Conservation (phyloP, 768 basidiomycete genomes). For the Xerocomellus amylosporus region DNA sequence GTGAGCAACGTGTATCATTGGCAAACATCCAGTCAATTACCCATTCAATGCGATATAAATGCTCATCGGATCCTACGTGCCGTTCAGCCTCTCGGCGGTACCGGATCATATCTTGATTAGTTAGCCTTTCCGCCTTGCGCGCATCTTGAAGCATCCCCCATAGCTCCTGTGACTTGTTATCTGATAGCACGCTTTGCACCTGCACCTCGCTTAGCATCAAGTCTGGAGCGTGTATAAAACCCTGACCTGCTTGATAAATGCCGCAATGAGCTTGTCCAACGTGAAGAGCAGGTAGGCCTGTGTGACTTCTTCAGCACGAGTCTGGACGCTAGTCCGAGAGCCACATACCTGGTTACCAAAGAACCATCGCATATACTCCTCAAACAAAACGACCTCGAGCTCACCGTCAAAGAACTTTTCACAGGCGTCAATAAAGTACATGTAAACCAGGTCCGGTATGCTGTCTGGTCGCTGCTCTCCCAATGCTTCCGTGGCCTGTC, state of each 20-base stretch:
- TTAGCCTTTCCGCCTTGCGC: conserved; percentile 50
- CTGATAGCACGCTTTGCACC: conserved; percentile 85
- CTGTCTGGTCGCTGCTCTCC: conserved; percentile 47
- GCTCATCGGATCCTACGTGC: conserved; percentile 70
- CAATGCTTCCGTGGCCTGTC: conserved; percentile 61
- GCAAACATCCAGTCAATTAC: conserved; percentile 44
- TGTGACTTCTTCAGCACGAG: conserved; percentile 29
- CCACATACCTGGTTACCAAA: conserved; percentile 76
- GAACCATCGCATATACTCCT: conserved; percentile 94
- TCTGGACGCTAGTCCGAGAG: not conserved
- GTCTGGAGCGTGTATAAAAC: not conserved
- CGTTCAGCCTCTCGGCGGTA: conserved; percentile 80
- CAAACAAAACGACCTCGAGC: conserved; percentile 87
- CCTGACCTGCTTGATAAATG: conserved; percentile 85
- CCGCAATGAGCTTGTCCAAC: conserved; percentile 86
- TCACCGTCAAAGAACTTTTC: conserved; percentile 94
- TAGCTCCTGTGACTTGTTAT: conserved; percentile 84
- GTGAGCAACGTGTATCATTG: conserved; percentile 7
- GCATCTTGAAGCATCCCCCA: conserved; percentile 71
- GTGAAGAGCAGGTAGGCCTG: conserved; percentile 93
- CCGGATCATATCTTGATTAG: conserved; percentile 64
- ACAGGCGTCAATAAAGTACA: conserved; percentile 84
- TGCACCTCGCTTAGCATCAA: conserved; percentile 30
- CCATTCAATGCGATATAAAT: conserved; percentile 79
- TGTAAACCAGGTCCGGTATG: conserved; percentile 71